phyloP scores from a whole-genome alignment of 768 basidiomycete species.

The Xerocomellus amylosporus region DNA sequence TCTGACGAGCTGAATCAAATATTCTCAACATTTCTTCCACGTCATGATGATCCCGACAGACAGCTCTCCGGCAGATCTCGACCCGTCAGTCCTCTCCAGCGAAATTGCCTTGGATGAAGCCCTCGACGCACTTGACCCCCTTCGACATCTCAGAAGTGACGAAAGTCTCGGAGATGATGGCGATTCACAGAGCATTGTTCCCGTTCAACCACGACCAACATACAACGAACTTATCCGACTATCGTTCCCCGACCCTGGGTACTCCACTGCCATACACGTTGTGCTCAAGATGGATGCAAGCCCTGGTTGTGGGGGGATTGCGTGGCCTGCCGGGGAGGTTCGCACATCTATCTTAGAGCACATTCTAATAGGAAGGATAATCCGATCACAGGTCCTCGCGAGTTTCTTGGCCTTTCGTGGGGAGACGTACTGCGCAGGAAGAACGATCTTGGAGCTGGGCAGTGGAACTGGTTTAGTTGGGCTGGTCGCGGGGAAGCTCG shows the following conservation, averaged over 20 bases:
- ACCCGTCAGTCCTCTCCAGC: constrained; percentile 13
- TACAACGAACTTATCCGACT: constrained; percentile 47
- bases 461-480: constrained; percentile 95
- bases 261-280: constrained; percentile 26
- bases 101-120: constrained; percentile 51
- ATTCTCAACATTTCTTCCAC: background rate
- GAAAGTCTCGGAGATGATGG: constrained; percentile 27
- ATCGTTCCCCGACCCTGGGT: constrained; percentile 28
- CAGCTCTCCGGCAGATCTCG: constrained; percentile 1
- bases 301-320: constrained; percentile 88
- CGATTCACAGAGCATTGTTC: constrained; percentile 40
- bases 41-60: constrained; percentile 5
- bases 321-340: constrained; percentile 93
- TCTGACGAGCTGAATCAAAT: background rate
- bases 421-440: constrained; percentile 46
- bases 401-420: constrained; percentile 66
- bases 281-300: constrained; percentile 68
- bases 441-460: constrained; percentile 76
- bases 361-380: background rate
- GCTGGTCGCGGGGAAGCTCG: constrained; percentile 70
- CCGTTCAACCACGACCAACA: constrained; percentile 52
- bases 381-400: constrained; percentile 61
- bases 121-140: constrained; percentile 55
- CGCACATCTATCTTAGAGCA: constrained; percentile 16
- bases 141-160: constrained; percentile 55